Evolutionary conservation across 1,139 yeast species (phyloP).

Genomic region (Hyphopichia burtonii): DNA sequence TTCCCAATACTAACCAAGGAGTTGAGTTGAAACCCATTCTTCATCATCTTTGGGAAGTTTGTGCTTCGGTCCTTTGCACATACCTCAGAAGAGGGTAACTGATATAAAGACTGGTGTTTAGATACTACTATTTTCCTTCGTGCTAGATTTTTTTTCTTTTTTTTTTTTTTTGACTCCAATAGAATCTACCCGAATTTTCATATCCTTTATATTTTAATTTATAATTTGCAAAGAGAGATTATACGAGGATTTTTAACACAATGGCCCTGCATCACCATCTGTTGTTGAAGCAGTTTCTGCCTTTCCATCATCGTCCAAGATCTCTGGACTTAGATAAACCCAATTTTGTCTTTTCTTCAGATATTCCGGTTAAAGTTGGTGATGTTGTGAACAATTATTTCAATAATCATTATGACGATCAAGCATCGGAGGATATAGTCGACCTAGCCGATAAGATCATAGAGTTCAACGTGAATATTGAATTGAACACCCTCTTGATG

Average conservation of each 20-base stretch:
- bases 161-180: no score
- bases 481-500: slow-evolving; percentile 33
- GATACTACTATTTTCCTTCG: no score
- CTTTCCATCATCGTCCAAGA: not conserved
- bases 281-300: slow-evolving; percentile 4
- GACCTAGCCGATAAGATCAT: slow-evolving; percentile 7
- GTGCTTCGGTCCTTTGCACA: no score
- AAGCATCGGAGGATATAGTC: slow-evolving; percentile 5
- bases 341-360: slow-evolving; percentile 40
- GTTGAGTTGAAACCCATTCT: no score
- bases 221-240: no score
- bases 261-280: slow-evolving; percentile 4
- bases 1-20: no score
- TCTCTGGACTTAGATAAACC: slow-evolving; percentile 33
- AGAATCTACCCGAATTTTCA: no score
- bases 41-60: no score
- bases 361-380: slow-evolving; percentile 18
- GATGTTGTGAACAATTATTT: not conserved
- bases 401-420: not conserved
- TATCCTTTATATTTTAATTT: no score
- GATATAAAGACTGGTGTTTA: no score
- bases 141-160: no score
- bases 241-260: not conserved
- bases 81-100: no score
- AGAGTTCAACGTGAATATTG: slow-evolving; percentile 31